These are phyloP conservation scores for Rhizodiscina lignyota DNA, from an alignment of 495 filamentous ascomycete species.

Conservation along the genomic window DNA sequence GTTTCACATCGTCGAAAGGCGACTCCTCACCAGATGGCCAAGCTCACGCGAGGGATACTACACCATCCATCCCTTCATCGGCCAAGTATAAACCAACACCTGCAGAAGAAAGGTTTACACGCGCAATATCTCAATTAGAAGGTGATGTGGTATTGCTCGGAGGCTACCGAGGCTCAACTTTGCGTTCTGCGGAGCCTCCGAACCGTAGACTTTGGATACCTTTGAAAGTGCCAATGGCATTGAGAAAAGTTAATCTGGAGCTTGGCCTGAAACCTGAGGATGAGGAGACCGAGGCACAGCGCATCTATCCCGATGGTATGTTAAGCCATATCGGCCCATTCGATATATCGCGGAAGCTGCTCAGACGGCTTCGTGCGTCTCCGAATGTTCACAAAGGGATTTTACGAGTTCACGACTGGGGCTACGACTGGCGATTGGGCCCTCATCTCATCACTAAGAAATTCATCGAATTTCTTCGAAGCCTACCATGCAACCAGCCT, in stretches of 20 bases:
- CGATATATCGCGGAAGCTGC: slow-evolving; percentile 67
- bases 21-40: background rate
- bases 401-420: slow-evolving; percentile 73
- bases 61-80: background rate
- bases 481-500: slow-evolving; percentile 54
- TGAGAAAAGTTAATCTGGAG: slow-evolving; percentile 83
- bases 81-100: background rate
- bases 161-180: slow-evolving; percentile 75
- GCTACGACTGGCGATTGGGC: slow-evolving; percentile 90
- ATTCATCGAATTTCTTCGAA: slow-evolving; percentile 55
- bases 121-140: slow-evolving; percentile 50
- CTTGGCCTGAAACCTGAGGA: slow-evolving; percentile 71
- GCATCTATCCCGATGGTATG: slow-evolving; percentile 70
- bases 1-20: background rate
- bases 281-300: slow-evolving; percentile 69
- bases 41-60: background rate
- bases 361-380: slow-evolving; percentile 59
- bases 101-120: slow-evolving; percentile 25
- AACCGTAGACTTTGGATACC: slow-evolving; percentile 83
- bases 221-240: slow-evolving; percentile 82
- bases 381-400: slow-evolving; percentile 54
- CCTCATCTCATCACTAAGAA: slow-evolving; percentile 57
- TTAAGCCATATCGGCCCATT: slow-evolving; percentile 82
- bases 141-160: slow-evolving; percentile 84
- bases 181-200: slow-evolving; percentile 70